Conservation (phyloP, 306 rosid genomes). For the Fragaria nilgerrensis region DNA sequence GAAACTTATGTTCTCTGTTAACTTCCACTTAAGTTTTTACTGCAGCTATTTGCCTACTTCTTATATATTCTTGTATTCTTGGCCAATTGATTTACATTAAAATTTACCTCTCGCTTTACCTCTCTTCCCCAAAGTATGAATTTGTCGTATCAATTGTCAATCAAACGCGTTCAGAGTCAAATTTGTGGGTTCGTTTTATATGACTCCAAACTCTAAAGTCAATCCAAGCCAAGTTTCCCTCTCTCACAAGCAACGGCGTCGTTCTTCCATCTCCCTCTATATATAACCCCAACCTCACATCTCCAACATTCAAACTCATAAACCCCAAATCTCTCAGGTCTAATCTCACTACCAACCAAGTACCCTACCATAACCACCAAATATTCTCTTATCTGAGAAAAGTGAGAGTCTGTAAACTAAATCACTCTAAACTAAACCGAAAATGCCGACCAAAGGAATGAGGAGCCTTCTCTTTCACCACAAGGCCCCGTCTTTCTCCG, state of each 20-base stretch:
- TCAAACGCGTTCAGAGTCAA: conserved; percentile 5
- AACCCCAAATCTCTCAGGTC: not conserved
- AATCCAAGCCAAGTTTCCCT: not conserved
- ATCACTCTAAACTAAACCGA: not conserved
- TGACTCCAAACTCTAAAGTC: not conserved
- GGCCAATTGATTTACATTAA: not conserved
- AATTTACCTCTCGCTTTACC: not conserved
- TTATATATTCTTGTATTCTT: too few relatives aligned
- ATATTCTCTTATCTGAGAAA: not conserved
- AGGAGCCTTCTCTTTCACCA: conserved; percentile 46
- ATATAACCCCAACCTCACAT: not conserved
- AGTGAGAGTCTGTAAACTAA: not conserved
- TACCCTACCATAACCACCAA: not conserved
- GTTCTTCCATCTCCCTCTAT: conserved; percentile 2
- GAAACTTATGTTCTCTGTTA: not conserved
- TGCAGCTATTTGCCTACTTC: too few relatives aligned
- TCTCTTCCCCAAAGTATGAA: not conserved
- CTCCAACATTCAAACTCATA: not conserved
- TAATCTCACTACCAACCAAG: not conserved
- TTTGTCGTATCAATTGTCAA: conserved; percentile 1
- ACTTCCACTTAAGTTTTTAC: not conserved
- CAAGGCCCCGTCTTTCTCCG: conserved; percentile 36
- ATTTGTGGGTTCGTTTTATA: not conserved
- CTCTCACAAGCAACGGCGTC: not conserved
- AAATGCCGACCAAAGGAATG: conserved; percentile 60